These are phyloP conservation scores for Alopecurus myosuroides DNA, from an alignment of 176 grass and related monocot genomes.

Conservation along the genomic window DNA sequence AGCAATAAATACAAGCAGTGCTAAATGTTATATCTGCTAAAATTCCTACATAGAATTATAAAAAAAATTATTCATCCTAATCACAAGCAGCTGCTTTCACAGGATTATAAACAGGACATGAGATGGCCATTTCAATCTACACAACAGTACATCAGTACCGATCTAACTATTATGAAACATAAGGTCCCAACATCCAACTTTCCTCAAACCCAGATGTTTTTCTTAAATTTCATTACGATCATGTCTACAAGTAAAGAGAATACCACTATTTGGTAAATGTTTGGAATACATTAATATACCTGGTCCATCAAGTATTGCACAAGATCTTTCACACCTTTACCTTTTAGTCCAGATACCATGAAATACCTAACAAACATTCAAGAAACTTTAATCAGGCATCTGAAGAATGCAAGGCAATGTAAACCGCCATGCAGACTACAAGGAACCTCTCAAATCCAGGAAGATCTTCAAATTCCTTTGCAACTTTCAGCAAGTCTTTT, in stretches of 20 bases:
- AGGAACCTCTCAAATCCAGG: conserved; percentile 82
- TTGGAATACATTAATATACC: conserved; percentile 34
- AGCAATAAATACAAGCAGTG: neutral
- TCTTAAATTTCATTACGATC: neutral
- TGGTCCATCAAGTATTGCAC: conserved; percentile 81
- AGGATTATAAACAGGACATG: neutral
- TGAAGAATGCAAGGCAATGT: conserved; percentile 8
- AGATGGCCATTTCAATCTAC: neutral
- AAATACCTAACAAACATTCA: conserved; percentile 61
- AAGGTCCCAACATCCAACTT: neutral
- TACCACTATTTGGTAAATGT: neutral
- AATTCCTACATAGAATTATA: neutral
- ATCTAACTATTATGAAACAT: neutral
- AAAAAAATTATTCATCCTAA: conserved; percentile 5
- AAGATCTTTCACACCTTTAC: conserved; percentile 92
- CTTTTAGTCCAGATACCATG: conserved; percentile 95
- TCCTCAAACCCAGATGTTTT: neutral
- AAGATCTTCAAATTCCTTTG: conserved; percentile 92
- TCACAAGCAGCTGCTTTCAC: neutral
- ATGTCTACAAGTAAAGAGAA: neutral
- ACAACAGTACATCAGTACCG: neutral
- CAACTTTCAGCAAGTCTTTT: conserved; percentile 84
- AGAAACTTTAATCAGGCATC: conserved; percentile 17
- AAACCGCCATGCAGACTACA: neutral
- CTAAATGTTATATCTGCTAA: neutral